Percentiles rank a stretch among this genome's conserved stretches.
Evolutionary conservation across 768 basidiomycete species (phyloP).

Genomic region (Leucocoprinus leucothites): DNA sequence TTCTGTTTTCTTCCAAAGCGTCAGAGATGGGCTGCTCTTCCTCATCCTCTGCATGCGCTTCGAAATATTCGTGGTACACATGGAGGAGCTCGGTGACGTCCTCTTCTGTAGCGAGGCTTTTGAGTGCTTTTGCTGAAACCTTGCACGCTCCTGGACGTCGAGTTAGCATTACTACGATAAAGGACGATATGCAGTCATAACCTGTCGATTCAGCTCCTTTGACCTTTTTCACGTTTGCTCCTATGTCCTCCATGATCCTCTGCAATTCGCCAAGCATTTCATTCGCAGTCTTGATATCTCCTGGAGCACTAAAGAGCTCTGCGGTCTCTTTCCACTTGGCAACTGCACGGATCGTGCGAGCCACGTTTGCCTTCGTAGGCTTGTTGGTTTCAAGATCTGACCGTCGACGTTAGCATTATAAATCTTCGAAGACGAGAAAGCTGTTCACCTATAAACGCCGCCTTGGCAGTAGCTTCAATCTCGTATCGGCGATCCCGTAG

Average conservation of each 20-base stretch:
- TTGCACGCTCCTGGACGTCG: no score
- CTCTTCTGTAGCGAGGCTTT: background rate
- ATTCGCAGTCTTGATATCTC: background rate
- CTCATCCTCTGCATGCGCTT: background rate
- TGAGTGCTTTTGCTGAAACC: background rate
- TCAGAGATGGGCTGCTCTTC: background rate
- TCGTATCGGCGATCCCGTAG: background rate
- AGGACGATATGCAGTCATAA: no score
- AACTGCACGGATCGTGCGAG: background rate
- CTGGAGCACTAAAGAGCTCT: background rate
- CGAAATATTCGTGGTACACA: constrained; percentile 1
- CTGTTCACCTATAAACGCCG: background rate
- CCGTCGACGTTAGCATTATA: no score
- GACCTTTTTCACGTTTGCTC: no score
- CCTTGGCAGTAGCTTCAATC: background rate
- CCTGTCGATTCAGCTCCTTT: no score
- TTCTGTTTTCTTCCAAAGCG: no score
- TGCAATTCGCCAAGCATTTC: background rate
- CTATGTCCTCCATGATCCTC: no score
- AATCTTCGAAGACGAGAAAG: background rate
- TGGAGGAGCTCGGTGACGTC: background rate
- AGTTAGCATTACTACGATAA: no score
- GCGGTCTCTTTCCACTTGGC: constrained; percentile 5
- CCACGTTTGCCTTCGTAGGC: background rate
- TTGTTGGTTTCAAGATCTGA: background rate